phyloP scores from a whole-genome alignment of 495 filamentous ascomycete genomes.

The Penicillium goetzii region DNA sequence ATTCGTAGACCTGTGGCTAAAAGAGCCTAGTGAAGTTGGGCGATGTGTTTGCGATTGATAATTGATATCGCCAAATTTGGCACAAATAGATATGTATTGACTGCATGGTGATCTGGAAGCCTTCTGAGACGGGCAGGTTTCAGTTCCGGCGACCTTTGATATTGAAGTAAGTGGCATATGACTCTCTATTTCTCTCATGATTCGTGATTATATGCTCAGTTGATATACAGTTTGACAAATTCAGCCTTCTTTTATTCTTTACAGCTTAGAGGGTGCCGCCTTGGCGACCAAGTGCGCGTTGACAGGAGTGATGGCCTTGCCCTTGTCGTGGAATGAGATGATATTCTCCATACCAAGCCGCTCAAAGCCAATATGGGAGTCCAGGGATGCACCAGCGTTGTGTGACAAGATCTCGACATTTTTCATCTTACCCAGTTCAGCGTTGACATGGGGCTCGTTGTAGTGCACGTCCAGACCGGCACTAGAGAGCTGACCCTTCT shows the following conservation, averaged over 20 bases:
- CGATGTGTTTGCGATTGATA: constrained; percentile 18
- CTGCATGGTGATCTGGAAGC: too few species aligned
- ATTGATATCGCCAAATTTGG: neutral
- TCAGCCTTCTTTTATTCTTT: neutral
- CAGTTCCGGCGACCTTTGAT: neutral
- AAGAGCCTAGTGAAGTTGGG: constrained; percentile 14
- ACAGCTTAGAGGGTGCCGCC: constrained; percentile 26
- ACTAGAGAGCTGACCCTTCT: constrained; percentile 53
- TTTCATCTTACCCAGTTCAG: constrained; percentile 53
- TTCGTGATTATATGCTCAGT: neutral
- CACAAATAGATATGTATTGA: too few species aligned
- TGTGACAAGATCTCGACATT: constrained; percentile 68
- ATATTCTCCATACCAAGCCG: constrained; percentile 74
- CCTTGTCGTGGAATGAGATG: constrained; percentile 57
- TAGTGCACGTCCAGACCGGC: constrained; percentile 73
- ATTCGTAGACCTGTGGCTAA: too few species aligned
- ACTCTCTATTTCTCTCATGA: neutral
- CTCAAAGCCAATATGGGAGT: constrained; percentile 75
- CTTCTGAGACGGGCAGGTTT: neutral
- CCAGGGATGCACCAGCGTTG: constrained; percentile 72
- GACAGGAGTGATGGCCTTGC: constrained; percentile 64
- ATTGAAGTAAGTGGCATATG: neutral
- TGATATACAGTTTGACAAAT: constrained; percentile 1
- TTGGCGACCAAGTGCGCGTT: constrained; percentile 58
- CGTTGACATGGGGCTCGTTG: constrained; percentile 51